Base-by-base conservation (phyloP, 2,329 filamentous ascomycete genomes). In the Paraphaeosphaeria minitans region DNA sequence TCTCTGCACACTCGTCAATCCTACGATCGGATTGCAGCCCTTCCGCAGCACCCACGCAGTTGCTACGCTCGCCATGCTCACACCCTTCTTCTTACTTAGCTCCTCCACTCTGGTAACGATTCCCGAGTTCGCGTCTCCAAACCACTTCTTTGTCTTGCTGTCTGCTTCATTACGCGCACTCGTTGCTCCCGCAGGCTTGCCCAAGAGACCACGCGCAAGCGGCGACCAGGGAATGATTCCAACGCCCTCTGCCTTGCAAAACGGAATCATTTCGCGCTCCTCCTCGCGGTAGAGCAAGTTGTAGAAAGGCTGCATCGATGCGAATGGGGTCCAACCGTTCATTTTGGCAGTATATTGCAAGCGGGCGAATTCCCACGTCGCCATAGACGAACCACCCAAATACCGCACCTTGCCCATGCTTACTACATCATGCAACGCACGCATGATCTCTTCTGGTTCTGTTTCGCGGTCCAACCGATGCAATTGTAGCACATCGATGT, bases 401-500 rank as follows among this genome's bases (percentile, higher is more conserved):
- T 73, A 71, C 37, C 69, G 75, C 9, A 84, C 83, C 64, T 83
- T 83, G 1, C 85, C 84, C n/a, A 73, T 80, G 41, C 80, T 72
- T 0, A 87, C 79, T 0, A 87, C 76, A 41, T 87, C 84, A 57
- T 87, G 79, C 4, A 86, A 73, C 3, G 83, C 82, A 42, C 78
- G 75, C 85, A 87, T 86, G n/a, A 84, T 86, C 69, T 87, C 84
- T 57, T 85, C 83, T 3, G 79, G 70, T 0, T 82, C 80, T 3
- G 79, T 81, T 1, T 80, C 76, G 4, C 73, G 75, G 63, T 88
- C 84, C 3, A 85, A 78, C 1, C 85, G 80, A 66, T 88, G 86
- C 52, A 87, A 82, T 67, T 87, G 84, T 3, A 86, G 77, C 14
- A 86, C 79, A 62, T 87, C 84, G 61, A 86, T 82, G 70, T 87